phyloP scores from a whole-genome alignment of 176 grass and related monocot species.

The Ampelocalamus luodianensis region DNA sequence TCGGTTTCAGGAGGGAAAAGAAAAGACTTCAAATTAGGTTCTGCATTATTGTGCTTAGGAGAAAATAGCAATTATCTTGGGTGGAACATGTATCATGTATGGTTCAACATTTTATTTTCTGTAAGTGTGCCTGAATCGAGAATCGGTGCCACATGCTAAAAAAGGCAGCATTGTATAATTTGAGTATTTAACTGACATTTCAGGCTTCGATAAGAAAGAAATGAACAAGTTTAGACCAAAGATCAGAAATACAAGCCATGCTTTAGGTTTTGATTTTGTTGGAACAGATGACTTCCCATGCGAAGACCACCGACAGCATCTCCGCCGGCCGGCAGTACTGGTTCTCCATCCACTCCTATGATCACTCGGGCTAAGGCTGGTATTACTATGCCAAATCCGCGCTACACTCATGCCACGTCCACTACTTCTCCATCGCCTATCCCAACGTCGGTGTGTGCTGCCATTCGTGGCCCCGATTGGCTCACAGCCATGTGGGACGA shows the following conservation, averaged over 20 bases:
- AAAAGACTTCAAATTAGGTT: background rate
- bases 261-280: background rate
- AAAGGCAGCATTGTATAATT: background rate
- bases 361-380: too few relatives aligned
- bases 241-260: background rate
- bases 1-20: slow-evolving; percentile 17
- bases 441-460: too few relatives aligned
- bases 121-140: background rate
- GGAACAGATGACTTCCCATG: too few relatives aligned
- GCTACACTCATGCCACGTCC: too few relatives aligned
- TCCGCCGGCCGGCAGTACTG: too few relatives aligned
- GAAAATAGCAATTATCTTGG: background rate
- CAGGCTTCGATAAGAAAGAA: background rate
- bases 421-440: too few relatives aligned
- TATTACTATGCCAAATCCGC: too few relatives aligned
- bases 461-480: too few relatives aligned
- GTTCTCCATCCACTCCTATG: too few relatives aligned
- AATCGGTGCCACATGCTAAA: background rate
- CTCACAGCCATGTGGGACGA: too few relatives aligned
- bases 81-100: background rate
- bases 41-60: background rate
- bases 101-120: background rate
- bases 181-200: background rate
- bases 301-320: too few relatives aligned
- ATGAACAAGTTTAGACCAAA: background rate